Conservation (phyloP, 805 yeast species). For the Kluyveromyces lactis region DNA sequence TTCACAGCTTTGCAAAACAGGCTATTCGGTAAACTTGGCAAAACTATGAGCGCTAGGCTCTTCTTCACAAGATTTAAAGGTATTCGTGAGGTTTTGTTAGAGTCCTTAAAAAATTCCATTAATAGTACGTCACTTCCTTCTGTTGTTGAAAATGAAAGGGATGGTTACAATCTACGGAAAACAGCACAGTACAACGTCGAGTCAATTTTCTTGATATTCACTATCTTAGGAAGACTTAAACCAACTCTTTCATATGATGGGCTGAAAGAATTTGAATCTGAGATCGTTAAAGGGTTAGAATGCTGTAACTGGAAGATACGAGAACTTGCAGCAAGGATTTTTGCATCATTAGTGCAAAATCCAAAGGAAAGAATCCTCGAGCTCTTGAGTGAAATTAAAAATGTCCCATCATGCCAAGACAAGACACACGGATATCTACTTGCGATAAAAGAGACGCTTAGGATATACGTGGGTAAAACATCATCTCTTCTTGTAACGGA, state of each 20-base stretch:
- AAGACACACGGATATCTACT: slow-evolving; percentile 52
- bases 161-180: neutral
- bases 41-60: slow-evolving; percentile 45
- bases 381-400: slow-evolving; percentile 18
- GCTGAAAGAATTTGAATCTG: slow-evolving; percentile 42
- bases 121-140: neutral
- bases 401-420: slow-evolving; percentile 31
- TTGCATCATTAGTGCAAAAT: slow-evolving; percentile 42
- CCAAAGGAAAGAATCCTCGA: slow-evolving; percentile 22
- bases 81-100: slow-evolving; percentile 41
- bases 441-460: slow-evolving; percentile 31
- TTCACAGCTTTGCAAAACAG: slow-evolving; percentile 78
- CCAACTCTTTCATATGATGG: slow-evolving; percentile 49
- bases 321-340: slow-evolving; percentile 73
- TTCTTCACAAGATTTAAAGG: slow-evolving; percentile 63
- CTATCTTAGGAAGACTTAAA: slow-evolving; percentile 61
- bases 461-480: neutral
- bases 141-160: neutral
- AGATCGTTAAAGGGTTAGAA: slow-evolving; percentile 40
- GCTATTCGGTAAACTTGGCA: slow-evolving; percentile 55
- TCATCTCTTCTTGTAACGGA: neutral
- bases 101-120: slow-evolving; percentile 31
- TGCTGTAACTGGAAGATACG: slow-evolving; percentile 73
- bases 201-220: slow-evolving; percentile 65
- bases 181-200: slow-evolving; percentile 36